Evolutionary conservation across 176 grass and related monocot genomes (phyloP).

Genomic region (Rhynchospora tenuis): DNA sequence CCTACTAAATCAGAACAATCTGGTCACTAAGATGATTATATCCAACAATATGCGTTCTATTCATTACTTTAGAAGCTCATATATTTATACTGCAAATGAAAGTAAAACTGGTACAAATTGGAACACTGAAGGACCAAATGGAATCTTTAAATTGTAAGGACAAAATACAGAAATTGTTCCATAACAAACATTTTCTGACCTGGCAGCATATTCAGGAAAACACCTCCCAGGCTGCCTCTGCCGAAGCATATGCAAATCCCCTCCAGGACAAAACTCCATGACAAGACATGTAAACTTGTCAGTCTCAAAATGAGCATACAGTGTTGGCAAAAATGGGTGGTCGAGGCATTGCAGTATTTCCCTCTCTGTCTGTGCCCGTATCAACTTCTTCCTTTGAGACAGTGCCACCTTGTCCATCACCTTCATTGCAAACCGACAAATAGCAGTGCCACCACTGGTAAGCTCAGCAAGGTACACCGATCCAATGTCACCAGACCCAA

Average conservation of each 20-base stretch:
- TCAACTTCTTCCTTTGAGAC: constrained; percentile 54
- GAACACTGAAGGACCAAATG: background rate
- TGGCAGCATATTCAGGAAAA: constrained; percentile 64
- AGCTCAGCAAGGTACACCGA: constrained; percentile 64
- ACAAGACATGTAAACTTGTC: constrained; percentile 84
- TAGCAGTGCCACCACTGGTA: constrained; percentile 33
- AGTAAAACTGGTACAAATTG: background rate
- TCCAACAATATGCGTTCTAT: background rate
- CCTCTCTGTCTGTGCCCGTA: constrained; percentile 63
- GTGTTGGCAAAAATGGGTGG: constrained; percentile 72
- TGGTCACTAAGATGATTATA: background rate
- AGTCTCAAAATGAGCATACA: constrained; percentile 81
- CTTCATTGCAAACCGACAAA: constrained; percentile 68
- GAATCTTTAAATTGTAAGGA: background rate
- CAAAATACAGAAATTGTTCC: background rate
- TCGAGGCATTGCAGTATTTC: constrained; percentile 75
- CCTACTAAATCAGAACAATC: background rate
- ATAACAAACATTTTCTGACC: constrained; percentile 31
- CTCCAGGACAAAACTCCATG: constrained; percentile 89
- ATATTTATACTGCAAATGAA: background rate
- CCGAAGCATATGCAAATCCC: constrained; percentile 63
- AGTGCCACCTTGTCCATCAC: constrained; percentile 70
- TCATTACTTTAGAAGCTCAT: background rate
- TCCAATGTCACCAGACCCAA: constrained; percentile 76
- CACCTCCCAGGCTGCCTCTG: constrained; percentile 74